Percentiles rank a stretch among this genome's conserved stretches.
Evolutionary conservation across 2,329 filamentous ascomycete genomes (phyloP).

Genomic region (Didymella exigua): DNA sequence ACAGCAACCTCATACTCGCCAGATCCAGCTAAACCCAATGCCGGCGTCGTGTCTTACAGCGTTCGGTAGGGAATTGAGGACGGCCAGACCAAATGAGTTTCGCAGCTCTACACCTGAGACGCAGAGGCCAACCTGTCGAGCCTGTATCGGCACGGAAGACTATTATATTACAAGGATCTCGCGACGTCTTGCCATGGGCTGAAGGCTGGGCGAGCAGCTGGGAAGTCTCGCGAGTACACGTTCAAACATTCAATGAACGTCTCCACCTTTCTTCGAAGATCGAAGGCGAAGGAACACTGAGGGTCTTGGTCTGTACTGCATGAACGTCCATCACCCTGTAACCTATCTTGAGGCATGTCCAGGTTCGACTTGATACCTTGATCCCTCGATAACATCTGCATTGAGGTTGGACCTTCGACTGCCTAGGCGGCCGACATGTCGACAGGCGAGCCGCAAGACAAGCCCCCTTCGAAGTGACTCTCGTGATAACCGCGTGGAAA

Average conservation of each 20-base stretch:
- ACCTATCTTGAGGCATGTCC: slow-evolving; percentile 8
- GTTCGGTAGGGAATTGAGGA: not conserved
- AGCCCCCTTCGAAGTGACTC: not conserved
- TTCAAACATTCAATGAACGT: not conserved
- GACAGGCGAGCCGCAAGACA: not conserved
- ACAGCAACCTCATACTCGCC: not conserved
- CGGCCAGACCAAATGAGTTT: slow-evolving; percentile 6
- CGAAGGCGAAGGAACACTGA: not conserved
- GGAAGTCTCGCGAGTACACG: slow-evolving; percentile 6
- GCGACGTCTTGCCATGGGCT: not conserved
- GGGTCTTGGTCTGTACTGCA: not conserved
- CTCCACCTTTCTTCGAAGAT: not conserved
- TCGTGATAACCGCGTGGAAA: slow-evolving; percentile 8
- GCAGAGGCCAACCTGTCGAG: slow-evolving; percentile 6
- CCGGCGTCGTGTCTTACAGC: not conserved
- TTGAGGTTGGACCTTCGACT: not conserved
- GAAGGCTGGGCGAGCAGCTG: not conserved
- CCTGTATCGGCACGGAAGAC: slow-evolving; percentile 4
- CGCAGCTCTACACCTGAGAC: slow-evolving; percentile 12
- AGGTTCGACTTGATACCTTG: slow-evolving; percentile 6
- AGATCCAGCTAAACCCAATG: not conserved
- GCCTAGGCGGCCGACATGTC: not conserved
- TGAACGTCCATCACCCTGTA: slow-evolving; percentile 1
- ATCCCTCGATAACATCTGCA: not conserved
- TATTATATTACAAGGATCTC: slow-evolving; percentile 2